Conservation (phyloP, 106 monocot genomes). For the Dendrobium catenatum region DNA sequence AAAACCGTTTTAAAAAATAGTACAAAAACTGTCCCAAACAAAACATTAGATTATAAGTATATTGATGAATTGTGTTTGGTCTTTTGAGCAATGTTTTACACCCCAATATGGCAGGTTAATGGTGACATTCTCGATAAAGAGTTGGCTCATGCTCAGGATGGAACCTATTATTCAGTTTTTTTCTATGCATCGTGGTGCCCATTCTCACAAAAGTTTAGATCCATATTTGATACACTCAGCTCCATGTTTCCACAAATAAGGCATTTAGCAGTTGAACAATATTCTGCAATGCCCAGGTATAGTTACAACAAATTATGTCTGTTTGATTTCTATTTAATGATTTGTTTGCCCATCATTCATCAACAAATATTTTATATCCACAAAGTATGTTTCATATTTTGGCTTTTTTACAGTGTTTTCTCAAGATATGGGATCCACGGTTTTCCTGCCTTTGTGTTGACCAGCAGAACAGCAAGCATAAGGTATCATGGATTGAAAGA, state of each 20-base stretch:
- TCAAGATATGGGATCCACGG: conserved; percentile 80
- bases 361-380: neutral
- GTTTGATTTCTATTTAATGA: neutral
- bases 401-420: conserved; percentile 45
- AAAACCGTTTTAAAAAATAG: too few relatives aligned
- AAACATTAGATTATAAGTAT: neutral
- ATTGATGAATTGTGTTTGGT: neutral
- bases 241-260: conserved; percentile 77
- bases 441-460: conserved; percentile 65
- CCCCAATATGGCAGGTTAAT: conserved; percentile 27
- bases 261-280: conserved; percentile 76
- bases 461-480: conserved; percentile 34
- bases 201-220: conserved; percentile 52
- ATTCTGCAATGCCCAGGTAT: conserved; percentile 71
- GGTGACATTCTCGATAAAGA: conserved; percentile 43
- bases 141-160: conserved; percentile 20
- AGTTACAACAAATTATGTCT: neutral
- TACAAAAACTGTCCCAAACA: too few relatives aligned
- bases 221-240: conserved; percentile 63
- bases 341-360: neutral
- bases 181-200: conserved; percentile 94
- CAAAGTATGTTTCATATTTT: neutral
- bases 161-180: conserved; percentile 41
- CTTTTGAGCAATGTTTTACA: neutral
- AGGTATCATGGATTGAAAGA: conserved; percentile 58